phyloP scores from a whole-genome alignment of 345 rosid genomes.

The Euphorbia peplus region DNA sequence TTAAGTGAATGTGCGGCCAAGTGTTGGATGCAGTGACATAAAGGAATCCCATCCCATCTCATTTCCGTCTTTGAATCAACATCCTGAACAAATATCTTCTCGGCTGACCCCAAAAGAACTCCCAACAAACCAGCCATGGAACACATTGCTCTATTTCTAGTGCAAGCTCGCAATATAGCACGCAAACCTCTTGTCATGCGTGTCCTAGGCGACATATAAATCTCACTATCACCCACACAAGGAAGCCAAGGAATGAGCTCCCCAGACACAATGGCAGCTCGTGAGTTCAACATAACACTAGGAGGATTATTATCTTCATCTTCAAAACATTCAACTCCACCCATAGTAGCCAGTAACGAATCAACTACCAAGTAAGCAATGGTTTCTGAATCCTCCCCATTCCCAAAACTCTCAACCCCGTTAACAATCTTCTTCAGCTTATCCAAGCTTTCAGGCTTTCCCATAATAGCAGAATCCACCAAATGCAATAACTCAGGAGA shows the following conservation, averaged over 20 bases:
- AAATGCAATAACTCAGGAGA: conserved; percentile 97
- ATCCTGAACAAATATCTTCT: conserved; percentile 68
- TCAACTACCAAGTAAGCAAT: conserved; percentile 85
- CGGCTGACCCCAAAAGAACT: conserved; percentile 82
- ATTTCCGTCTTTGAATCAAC: conserved; percentile 38
- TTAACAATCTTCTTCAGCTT: conserved; percentile 84
- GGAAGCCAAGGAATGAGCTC: conserved; percentile 95
- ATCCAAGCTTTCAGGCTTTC: conserved; percentile 85
- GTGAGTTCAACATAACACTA: conserved; percentile 94
- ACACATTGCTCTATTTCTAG: conserved; percentile 99
- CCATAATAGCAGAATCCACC: conserved; percentile 99
- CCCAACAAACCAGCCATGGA: conserved; percentile 84
- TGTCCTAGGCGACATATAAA: conserved; percentile 86
- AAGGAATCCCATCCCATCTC: conserved; percentile 73
- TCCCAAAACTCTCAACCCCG: conserved; percentile 70
- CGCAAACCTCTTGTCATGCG: conserved; percentile 92
- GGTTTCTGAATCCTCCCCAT: conserved; percentile 74
- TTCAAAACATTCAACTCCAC: conserved; percentile 99
- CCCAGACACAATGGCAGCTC: conserved; percentile 95
- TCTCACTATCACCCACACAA: conserved; percentile 58
- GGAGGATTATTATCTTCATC: conserved; percentile 95
- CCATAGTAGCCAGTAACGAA: conserved; percentile 98
- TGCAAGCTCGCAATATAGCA: conserved; percentile 87
- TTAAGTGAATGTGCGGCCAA: conserved; percentile 86
- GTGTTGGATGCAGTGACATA: conserved; percentile 81